Conservation (phyloP, 1,284 basidiomycete genomes). For the Trichosporon sp. region DNA sequence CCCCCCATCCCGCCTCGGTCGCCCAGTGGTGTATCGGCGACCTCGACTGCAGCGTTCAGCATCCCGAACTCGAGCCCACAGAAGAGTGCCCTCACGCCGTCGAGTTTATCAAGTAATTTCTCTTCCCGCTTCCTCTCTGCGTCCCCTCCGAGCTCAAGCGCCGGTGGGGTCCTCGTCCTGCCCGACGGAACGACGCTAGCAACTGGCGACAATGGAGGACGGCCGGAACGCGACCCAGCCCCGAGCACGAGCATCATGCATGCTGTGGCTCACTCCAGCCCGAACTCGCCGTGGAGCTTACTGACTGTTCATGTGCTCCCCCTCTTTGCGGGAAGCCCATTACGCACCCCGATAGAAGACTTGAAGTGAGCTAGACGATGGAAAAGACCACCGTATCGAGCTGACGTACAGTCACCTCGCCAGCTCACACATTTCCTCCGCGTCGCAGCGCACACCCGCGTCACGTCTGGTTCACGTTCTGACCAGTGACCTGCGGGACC, state of each 20-base stretch:
- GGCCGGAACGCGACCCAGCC: conserved; percentile 1
- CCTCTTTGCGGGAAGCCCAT: conserved; percentile 83
- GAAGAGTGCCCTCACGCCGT: neutral
- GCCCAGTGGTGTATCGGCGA: conserved; percentile 20
- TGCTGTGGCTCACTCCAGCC: conserved; percentile 38
- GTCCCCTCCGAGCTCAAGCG: conserved; percentile 13
- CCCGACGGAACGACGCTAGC: conserved; percentile 40
- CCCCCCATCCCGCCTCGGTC: conserved; percentile 41
- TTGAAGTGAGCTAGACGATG: conserved; percentile 63
- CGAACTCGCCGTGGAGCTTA: conserved; percentile 63
- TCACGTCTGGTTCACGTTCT: conserved; percentile 55
- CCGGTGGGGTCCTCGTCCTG: conserved; percentile 31
- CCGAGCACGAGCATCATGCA: conserved; percentile 19
- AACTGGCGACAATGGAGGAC: conserved; percentile 7
- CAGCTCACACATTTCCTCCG: conserved; percentile 40
- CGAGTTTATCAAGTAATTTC: neutral
- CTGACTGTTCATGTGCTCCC: conserved; percentile 82
- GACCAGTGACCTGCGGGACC: conserved; percentile 72
- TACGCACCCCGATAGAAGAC: conserved; percentile 87
- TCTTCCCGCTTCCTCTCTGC: neutral
- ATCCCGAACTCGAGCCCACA: neutral
- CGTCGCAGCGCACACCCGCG: conserved; percentile 38
- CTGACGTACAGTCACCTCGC: conserved; percentile 33
- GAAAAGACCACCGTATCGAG: neutral
- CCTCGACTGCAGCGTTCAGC: conserved; percentile 1